Evolutionary conservation across 140 eudicot genomes (phyloP).

Genomic region (Senecio squalidus): DNA sequence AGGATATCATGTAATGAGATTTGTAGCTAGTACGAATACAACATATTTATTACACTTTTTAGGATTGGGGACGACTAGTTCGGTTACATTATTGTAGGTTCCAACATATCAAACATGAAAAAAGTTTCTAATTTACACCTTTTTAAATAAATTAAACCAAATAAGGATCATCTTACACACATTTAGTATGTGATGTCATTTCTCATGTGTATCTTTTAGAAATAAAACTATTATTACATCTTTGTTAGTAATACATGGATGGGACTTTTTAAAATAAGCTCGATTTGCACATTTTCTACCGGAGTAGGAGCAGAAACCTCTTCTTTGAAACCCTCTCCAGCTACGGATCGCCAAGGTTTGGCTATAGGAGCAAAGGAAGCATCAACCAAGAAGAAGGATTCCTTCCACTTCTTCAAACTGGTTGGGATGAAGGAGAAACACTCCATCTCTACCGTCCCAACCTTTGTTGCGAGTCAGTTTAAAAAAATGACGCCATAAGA

Average conservation of each 20-base stretch:
- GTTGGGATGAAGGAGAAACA: too few relatives aligned
- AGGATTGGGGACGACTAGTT: background rate
- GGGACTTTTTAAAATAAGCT: too few relatives aligned
- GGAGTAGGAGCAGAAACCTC: too few relatives aligned
- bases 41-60: background rate
- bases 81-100: background rate
- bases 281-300: too few relatives aligned
- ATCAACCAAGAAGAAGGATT: too few relatives aligned
- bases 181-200: conserved; percentile 4
- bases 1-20: background rate
- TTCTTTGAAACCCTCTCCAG: too few relatives aligned
- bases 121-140: background rate
- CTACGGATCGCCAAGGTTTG: too few relatives aligned
- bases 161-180: background rate
- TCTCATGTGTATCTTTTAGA: background rate
- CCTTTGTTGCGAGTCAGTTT: too few relatives aligned
- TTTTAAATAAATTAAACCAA: background rate
- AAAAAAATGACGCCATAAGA: too few relatives aligned
- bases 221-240: background rate
- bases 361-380: too few relatives aligned
- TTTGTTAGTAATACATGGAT: background rate
- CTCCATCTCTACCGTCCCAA: too few relatives aligned
- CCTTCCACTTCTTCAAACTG: too few relatives aligned
- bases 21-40: background rate
- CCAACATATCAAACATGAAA: background rate